Conservation (phyloP, 257 asterid species). For the Solanum rostratum region DNA sequence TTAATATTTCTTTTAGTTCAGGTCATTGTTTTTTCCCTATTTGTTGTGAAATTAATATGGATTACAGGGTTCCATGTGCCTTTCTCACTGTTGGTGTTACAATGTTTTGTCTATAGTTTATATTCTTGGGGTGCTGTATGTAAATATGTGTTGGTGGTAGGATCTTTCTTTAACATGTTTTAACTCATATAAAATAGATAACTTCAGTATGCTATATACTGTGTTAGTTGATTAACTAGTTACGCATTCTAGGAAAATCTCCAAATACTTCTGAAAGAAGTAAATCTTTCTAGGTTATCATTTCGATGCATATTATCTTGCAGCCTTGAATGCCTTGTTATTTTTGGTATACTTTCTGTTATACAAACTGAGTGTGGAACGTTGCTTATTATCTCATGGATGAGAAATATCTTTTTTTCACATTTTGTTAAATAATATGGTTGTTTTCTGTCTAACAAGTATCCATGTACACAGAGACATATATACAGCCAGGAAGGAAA, state of each 20-base stretch:
- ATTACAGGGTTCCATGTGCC: not conserved
- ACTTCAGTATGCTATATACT: not conserved
- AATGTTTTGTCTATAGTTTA: not conserved
- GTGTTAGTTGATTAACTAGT: not conserved
- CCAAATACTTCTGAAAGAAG: not conserved
- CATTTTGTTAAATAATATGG: not conserved
- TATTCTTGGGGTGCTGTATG: not conserved
- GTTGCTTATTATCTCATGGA: not conserved
- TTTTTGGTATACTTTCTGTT: not conserved
- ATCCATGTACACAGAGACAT: constrained; percentile 47
- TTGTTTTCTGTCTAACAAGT: constrained; percentile 1
- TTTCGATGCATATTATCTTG: not conserved
- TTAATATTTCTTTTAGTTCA: not conserved
- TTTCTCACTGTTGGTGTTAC: not conserved
- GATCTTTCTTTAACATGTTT: not conserved
- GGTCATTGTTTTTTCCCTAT: not conserved
- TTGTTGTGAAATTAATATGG: not conserved
- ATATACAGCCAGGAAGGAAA: constrained; percentile 60
- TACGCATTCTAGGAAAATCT: not conserved
- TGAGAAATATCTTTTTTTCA: not conserved
- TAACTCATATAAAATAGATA: not conserved
- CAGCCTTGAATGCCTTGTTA: not conserved
- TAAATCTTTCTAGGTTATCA: not conserved
- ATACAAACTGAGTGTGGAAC: not conserved
- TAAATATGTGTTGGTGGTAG: not conserved